phyloP scores from a whole-genome alignment of 331 rosid genomes.

The Dryas integrifolia region DNA sequence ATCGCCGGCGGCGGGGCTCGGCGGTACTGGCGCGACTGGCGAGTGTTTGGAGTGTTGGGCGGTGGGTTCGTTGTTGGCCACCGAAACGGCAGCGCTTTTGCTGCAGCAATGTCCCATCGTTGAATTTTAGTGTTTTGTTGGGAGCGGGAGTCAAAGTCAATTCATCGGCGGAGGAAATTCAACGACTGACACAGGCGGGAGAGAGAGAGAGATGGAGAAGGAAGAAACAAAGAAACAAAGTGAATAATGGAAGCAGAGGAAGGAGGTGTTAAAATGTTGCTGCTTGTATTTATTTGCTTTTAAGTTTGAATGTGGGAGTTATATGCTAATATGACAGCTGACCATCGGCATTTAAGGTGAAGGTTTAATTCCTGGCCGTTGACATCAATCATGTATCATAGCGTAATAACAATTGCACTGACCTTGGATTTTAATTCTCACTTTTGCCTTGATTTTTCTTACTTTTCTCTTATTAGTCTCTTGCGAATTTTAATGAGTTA shows the following conservation, averaged over 20 bases:
- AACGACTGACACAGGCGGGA: slow-evolving; percentile 17
- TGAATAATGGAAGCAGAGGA: background rate
- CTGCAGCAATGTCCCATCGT: slow-evolving; percentile 85
- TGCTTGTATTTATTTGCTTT: slow-evolving; percentile 9
- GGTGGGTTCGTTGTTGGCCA: slow-evolving; percentile 45
- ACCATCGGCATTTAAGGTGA: slow-evolving; percentile 33
- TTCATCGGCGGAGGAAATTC: slow-evolving; percentile 22
- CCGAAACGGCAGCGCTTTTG: slow-evolving; percentile 45
- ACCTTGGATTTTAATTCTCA: too few species aligned
- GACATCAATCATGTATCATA: background rate
- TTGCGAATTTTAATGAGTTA: too few species aligned
- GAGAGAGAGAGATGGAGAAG: too few species aligned
- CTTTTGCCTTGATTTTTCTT: too few species aligned
- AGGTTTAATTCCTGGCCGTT: slow-evolving; percentile 19
- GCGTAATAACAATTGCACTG: too few species aligned
- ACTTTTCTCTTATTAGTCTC: too few species aligned
- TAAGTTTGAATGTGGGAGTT: slow-evolving; percentile 31
- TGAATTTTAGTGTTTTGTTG: background rate
- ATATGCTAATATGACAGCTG: slow-evolving; percentile 28
- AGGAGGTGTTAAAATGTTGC: background rate
- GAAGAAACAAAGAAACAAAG: background rate
- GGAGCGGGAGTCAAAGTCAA: slow-evolving; percentile 35
- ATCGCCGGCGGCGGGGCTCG: slow-evolving; percentile 31
- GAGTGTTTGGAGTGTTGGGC: slow-evolving; percentile 33
- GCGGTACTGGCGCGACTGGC: slow-evolving; percentile 17